Evolutionary conservation across 2,329 filamentous ascomycete genomes (phyloP).

Genomic region (Penicillium sp.): DNA sequence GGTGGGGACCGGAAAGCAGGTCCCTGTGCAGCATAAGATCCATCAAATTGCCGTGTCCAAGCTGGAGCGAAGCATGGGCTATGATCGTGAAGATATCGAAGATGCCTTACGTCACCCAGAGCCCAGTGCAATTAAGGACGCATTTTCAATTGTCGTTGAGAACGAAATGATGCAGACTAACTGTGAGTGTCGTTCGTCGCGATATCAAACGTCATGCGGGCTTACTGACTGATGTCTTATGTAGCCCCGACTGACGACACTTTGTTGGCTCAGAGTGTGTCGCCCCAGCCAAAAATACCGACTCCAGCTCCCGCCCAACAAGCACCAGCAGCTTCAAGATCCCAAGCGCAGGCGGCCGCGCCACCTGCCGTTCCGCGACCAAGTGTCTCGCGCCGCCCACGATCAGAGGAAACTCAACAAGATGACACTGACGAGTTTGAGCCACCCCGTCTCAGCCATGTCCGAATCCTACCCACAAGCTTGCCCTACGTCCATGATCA

Average conservation of each 20-base stretch:
- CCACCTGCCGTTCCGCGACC: slow-evolving; percentile 24
- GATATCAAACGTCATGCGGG: neutral
- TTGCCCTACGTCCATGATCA: slow-evolving; percentile 88
- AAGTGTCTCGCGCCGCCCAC: slow-evolving; percentile 29
- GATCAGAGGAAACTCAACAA: slow-evolving; percentile 27
- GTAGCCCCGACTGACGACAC: slow-evolving; percentile 41
- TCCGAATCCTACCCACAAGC: slow-evolving; percentile 88
- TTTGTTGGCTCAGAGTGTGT: slow-evolving; percentile 28
- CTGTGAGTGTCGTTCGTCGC: slow-evolving; percentile 61
- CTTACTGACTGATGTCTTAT: slow-evolving; percentile 10
- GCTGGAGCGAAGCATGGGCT: slow-evolving; percentile 97
- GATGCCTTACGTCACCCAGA: slow-evolving; percentile 90
- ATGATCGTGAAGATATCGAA: slow-evolving; percentile 90
- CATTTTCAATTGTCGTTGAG: slow-evolving; percentile 95
- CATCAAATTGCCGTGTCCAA: slow-evolving; percentile 93
- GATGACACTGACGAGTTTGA: slow-evolving; percentile 39
- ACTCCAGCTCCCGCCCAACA: slow-evolving; percentile 34
- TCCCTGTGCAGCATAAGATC: slow-evolving; percentile 81
- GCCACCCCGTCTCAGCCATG: slow-evolving; percentile 71
- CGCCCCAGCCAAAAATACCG: slow-evolving; percentile 18
- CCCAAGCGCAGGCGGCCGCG: slow-evolving; percentile 18
- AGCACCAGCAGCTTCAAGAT: slow-evolving; percentile 19
- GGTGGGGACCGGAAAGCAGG: slow-evolving; percentile 75
- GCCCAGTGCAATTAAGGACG: slow-evolving; percentile 97
- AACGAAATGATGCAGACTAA: slow-evolving; percentile 97